These are phyloP conservation scores for Aschersonia sp. DNA, from an alignment of 2,329 filamentous ascomycete species.

Conservation along the genomic window DNA sequence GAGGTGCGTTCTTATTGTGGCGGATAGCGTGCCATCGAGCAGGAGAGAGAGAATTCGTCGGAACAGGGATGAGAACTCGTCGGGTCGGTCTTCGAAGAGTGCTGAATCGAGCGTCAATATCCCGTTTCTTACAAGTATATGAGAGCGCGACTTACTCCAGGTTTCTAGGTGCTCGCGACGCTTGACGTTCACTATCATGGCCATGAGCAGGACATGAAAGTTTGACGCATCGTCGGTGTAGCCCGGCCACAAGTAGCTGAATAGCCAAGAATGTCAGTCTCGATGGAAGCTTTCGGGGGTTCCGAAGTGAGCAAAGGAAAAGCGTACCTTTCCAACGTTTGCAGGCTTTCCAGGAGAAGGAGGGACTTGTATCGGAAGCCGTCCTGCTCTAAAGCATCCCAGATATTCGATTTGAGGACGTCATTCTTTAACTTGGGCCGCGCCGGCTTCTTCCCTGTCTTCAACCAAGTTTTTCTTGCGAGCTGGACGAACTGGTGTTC, in stretches of 20 bases:
- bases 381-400: conserved; percentile 74
- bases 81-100: conserved; percentile 60
- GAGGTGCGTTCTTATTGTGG: conserved; percentile 62
- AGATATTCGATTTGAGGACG: conserved; percentile 74
- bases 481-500: conserved; percentile 61
- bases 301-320: background rate
- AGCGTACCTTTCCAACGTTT: conserved; percentile 65
- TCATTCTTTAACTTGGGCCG: conserved; percentile 69
- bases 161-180: conserved; percentile 72
- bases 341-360: conserved; percentile 74
- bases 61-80: conserved; percentile 80
- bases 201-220: conserved; percentile 77
- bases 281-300: background rate
- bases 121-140: background rate
- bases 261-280: background rate
- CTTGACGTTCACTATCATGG: conserved; percentile 77
- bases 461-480: conserved; percentile 76
- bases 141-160: conserved; percentile 45
- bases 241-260: conserved; percentile 83
- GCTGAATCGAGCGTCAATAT: conserved; percentile 25
- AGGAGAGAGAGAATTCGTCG: conserved; percentile 79
- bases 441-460: conserved; percentile 40
- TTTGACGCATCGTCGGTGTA: conserved; percentile 84
- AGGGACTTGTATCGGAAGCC: conserved; percentile 66
- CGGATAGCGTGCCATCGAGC: conserved; percentile 52